Evolutionary conservation across 1,284 basidiomycete genomes (phyloP).

Genomic region (Ceratobasidium sp.): DNA sequence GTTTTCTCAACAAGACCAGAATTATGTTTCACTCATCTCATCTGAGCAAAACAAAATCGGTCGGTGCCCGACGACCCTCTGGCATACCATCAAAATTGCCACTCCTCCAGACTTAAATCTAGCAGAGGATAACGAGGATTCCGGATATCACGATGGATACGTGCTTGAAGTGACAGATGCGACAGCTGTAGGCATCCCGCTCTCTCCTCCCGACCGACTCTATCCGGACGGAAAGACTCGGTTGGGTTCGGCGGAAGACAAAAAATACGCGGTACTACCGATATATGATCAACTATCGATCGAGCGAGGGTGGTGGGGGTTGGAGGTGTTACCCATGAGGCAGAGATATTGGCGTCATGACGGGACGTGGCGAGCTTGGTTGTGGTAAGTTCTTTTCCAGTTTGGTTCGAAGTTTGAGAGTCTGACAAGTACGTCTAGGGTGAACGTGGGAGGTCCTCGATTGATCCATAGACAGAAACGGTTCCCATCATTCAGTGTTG

Average conservation of each 20-base stretch:
- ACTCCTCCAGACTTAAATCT: constrained; percentile 6
- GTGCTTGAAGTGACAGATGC: constrained; percentile 5
- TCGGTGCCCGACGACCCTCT: constrained; percentile 40
- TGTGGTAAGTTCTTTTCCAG: constrained; percentile 5
- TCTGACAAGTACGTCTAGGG: too few species aligned
- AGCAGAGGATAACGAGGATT: not conserved
- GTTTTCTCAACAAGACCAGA: constrained; percentile 45
- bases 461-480: constrained; percentile 30
- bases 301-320: constrained; percentile 37
- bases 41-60: constrained; percentile 42
- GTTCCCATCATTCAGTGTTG: constrained; percentile 39
- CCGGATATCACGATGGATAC: constrained; percentile 6
- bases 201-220: not conserved
- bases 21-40: constrained; percentile 45
- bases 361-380: constrained; percentile 14
- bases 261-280: constrained; percentile 1
- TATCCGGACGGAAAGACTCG: not conserved
- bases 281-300: constrained; percentile 37
- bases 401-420: too few species aligned
- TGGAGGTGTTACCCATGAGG: constrained; percentile 40
- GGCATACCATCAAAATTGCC: constrained; percentile 12
- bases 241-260: constrained; percentile 12
- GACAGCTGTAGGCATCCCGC: constrained; percentile 1
- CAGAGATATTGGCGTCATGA: constrained; percentile 35
- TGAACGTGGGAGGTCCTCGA: constrained; percentile 15